Evolutionary conservation across 768 basidiomycete genomes (phyloP).

Genomic region (Austroboletus eburneus): DNA sequence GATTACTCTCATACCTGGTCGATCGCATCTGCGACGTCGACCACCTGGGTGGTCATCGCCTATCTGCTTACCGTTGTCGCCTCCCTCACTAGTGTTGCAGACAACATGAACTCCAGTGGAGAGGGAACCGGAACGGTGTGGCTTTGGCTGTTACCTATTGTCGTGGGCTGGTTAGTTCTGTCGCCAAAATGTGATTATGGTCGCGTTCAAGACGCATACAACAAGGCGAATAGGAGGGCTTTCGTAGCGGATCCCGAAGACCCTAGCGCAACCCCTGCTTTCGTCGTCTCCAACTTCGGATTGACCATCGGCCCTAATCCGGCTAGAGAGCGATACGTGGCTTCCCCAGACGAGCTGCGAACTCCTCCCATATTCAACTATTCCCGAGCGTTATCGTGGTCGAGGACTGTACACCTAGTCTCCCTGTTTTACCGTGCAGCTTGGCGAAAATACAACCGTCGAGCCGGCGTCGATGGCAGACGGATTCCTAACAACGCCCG

Average conservation of each 20-base stretch:
- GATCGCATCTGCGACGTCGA: conserved; percentile 36
- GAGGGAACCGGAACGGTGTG: conserved; percentile 39
- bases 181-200: conserved; percentile 37
- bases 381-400: conserved; percentile 21
- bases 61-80: conserved; percentile 26
- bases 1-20: conserved; percentile 40
- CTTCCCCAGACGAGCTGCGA: conserved; percentile 22
- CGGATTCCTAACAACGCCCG: not conserved
- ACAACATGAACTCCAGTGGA: conserved; percentile 30
- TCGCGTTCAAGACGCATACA: conserved; percentile 23
- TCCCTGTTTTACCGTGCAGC: conserved; percentile 19
- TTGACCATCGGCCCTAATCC: conserved; percentile 12
- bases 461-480: not conserved
- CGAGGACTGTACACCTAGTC: conserved; percentile 10
- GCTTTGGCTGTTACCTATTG: conserved; percentile 42
- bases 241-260: not conserved
- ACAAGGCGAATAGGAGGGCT: conserved; percentile 10
- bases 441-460: conserved; percentile 2
- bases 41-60: conserved; percentile 43
- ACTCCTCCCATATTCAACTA: conserved; percentile 27
- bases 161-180: conserved; percentile 39
- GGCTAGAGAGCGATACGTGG: conserved; percentile 1
- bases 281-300: conserved; percentile 6
- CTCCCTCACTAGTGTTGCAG: conserved; percentile 13
- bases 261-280: not conserved